Base-by-base conservation (phyloP, 192 early-diverging fungal species). In the Lobulomyces angularis region DNA sequence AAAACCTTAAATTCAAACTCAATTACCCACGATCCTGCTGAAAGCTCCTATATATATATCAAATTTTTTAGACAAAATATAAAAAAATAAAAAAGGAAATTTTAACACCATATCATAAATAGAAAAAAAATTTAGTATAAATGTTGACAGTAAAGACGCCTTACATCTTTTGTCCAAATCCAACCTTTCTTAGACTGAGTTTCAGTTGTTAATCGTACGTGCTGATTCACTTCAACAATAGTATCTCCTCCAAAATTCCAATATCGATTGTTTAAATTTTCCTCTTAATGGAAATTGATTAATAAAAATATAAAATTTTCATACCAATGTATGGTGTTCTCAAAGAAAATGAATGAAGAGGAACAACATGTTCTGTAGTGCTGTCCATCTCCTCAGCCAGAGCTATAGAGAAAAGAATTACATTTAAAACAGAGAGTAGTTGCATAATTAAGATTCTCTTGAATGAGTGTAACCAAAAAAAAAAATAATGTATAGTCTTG, bases 1-100 rank as follows among this genome's bases (percentile, higher is more conserved):
- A n/a, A n/a, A 7, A 99, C 78, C 42, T 80, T 79, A 64, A 95
- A 92, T 58, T 92, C 84, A 58, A 99, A 86, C 52, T 97, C 93
- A 8, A 94, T 54, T 54, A 84, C 65, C 80, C 83, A 91, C 26
- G 74, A 67, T 14, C 45, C 45, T 43, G 67, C 40, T 0, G 71
- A 75, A 22, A 89, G 49, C n/a, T 79, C 76, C 74, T 82, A 50
- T 56, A 26, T 26, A 8, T 32, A n/a, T n/a, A 65, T 55, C 32
- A 25, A 23, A 12, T 19, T 8, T 9, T 8, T 26, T 43, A 21
- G 41, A 24, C 22, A 27, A 48, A 42, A 35, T 31, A 28, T 22
- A 20, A 5, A 29, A 27, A 25, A 28, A 9, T 34, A 48, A 27
- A 17, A 7, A 12, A 45, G 12, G 38, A 6, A 5, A 12, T 8